Evolutionary conservation across 2,329 filamentous ascomycete genomes (phyloP), one percentile per base, ranked within the genome.

Genomic region (Xylariaceae sp.): DNA sequence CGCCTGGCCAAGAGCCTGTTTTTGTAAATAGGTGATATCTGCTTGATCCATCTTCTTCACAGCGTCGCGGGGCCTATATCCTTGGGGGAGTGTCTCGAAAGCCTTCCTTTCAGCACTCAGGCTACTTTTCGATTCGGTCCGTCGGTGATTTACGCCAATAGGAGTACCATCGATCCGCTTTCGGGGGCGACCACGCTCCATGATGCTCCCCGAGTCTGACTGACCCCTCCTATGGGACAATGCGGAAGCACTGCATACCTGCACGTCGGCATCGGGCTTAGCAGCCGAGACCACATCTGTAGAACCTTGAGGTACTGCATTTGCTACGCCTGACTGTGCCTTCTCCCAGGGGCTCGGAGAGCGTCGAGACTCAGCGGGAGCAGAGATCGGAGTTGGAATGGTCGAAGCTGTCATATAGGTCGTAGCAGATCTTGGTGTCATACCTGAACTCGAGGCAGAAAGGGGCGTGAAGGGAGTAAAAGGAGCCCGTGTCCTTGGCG

Each of bases 1-100:
- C 0, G 83, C 84, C 68, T 89, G 86, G 26, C 83, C 82, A 33
- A 85, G 73, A 1, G 87, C 87, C 67, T 89, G 86, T 62, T 79
- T 81, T 54, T 84, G 80, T 19, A 90, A 73, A 3, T 76, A 73
- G 8, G 71, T 71, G 12, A 85, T 69, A 52, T 89, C 86, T 2
- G 70, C 66, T 6, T 75, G 66, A 11, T 77, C 77, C 16, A 89
- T 67, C 43, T 78, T 76, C 26, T 73, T 74, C 0, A 71, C 62
- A 0, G 82, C 86, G n/a, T 87, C 80, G n/a, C 70, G 72, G 2
- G 82, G 78, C 56, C 76, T 79, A 68, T 79, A 80, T 0, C 87
- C 87, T 51, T 78, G 77, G 0, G 87, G 87, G n/a, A 89, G 75
- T 44, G 78, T 75, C 67, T 87, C 84, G 57, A 87, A 87, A 0